Evolutionary conservation across 805 yeast genomes (phyloP), one percentile per base, ranked within the genome.

Genomic region (Metschnikowia reukaufii): DNA sequence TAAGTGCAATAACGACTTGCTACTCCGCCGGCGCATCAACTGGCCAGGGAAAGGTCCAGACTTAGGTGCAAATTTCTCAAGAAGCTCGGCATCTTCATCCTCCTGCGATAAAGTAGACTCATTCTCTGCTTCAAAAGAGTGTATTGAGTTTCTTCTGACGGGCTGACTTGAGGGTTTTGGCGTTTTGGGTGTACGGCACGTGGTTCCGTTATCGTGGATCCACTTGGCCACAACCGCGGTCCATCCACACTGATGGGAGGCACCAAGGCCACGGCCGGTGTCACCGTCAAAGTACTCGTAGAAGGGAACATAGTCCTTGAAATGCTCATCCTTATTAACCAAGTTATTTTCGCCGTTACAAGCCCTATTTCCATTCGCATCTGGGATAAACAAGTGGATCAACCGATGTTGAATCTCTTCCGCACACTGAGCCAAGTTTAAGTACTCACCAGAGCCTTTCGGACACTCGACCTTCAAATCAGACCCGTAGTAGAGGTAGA

Each of bases 241-340:
- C 97, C 97, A 90, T 10, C 97, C 97, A 74, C 90, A 85, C 70
- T 90, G 97, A 71, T 91, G 96, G 43, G 90, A 83, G 1, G 96
- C 89, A 29, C 97, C 97, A 47, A 90, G 69, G 5, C 97, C 97
- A 56, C 96, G 79, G 33, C 97, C 97, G 2, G 94, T 86, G 63
- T 90, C 97, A 55, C 96, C 96, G 60, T 90, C 95, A 63, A 90
- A 90, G 64, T 85, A 90, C 70, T 90, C 97, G 63, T 81, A 86
- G 63, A 88, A 90, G 52, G 86, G 84, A 36, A 88, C 78, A 53
- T 79, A 78, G 50, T 89, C 96, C 58, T 78, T 79, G 73, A 88
- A 91, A 62, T 79, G 63, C 43, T 81, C 83, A 63, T 88, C 95
- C 27, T 72, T 69, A 46, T 82, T 77, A 21, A 79, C 58, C 53